phyloP scores from a whole-genome alignment of 805 yeast species.

The Candida koratica region DNA sequence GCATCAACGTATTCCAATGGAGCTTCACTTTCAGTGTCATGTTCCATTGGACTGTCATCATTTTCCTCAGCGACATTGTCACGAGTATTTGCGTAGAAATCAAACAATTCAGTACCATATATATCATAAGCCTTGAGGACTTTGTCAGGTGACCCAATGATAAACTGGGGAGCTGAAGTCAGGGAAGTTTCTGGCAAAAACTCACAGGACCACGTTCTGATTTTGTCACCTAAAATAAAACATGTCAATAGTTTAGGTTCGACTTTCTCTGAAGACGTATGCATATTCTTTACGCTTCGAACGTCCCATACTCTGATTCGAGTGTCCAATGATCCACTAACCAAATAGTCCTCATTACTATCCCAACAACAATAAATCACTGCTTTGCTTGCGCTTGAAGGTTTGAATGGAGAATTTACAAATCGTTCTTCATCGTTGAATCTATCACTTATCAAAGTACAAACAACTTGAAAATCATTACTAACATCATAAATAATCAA shows the following conservation, averaged over 20 bases:
- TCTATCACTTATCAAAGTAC: slow-evolving; percentile 27
- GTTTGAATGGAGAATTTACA: slow-evolving; percentile 23
- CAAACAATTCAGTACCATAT: slow-evolving; percentile 39
- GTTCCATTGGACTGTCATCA: slow-evolving; percentile 15
- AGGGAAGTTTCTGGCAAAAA: slow-evolving; percentile 53
- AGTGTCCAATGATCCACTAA: slow-evolving; percentile 72
- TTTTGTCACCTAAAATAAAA: slow-evolving; percentile 37
- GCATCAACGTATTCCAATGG: slow-evolving; percentile 11
- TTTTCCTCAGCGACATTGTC: slow-evolving; percentile 16
- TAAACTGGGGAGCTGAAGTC: slow-evolving; percentile 41
- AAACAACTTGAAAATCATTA: slow-evolving; percentile 33
- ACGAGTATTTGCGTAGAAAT: slow-evolving; percentile 34
- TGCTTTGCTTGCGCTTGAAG: slow-evolving; percentile 31
- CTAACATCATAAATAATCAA: slow-evolving; percentile 63
- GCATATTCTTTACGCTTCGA: slow-evolving; percentile 24
- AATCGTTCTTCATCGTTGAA: slow-evolving; percentile 26
- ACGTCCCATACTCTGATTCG: slow-evolving; percentile 68
- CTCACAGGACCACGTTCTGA: slow-evolving; percentile 51
- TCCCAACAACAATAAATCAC: slow-evolving; percentile 74
- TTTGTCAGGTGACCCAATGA: slow-evolving; percentile 76
- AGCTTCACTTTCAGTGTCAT: slow-evolving; percentile 3
- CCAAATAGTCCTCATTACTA: slow-evolving; percentile 59
- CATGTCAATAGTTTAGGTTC: slow-evolving; percentile 27
- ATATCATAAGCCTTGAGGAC: slow-evolving; percentile 40
- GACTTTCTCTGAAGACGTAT: slow-evolving; percentile 22